These are phyloP conservation scores for Cinnamomum micranthum DNA, from an alignment of 164 flowering plant species.

Conservation along the genomic window DNA sequence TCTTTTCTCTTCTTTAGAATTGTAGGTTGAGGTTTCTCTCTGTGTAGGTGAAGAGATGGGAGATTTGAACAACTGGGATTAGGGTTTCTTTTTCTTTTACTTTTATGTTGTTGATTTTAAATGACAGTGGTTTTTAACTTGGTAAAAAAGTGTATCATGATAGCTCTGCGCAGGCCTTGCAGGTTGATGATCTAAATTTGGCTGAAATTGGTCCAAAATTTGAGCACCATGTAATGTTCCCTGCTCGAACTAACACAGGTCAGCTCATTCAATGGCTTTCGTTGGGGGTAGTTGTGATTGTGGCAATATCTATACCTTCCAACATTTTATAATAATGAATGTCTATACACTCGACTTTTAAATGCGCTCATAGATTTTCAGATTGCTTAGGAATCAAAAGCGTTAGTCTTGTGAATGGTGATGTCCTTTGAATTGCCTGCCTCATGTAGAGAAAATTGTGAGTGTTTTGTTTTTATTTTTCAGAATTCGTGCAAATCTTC, in stretches of 20 bases:
- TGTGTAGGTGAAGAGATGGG: too few species aligned
- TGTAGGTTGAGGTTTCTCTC: too few species aligned
- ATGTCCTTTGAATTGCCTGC: neutral
- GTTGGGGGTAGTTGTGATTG: neutral
- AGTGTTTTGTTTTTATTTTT: conserved; percentile 15
- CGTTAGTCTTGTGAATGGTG: too few species aligned
- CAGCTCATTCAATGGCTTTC: conserved; percentile 9
- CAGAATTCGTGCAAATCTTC: conserved; percentile 93
- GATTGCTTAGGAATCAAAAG: neutral
- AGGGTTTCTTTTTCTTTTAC: too few species aligned
- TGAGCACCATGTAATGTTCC: conserved; percentile 81
- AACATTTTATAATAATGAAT: neutral
- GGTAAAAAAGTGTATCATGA: conserved; percentile 4
- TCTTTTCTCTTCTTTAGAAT: too few species aligned
- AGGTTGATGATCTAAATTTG: conserved; percentile 77
- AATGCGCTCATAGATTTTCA: neutral
- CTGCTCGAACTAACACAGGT: conserved; percentile 98
- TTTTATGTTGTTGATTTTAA: too few species aligned
- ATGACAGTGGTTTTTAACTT: neutral
- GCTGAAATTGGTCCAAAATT: conserved; percentile 93
- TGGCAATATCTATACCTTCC: too few species aligned
- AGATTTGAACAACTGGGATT: too few species aligned
- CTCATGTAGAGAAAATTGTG: neutral
- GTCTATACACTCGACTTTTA: neutral
- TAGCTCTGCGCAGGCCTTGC: conserved; percentile 50